Conservation (phyloP, 352 stramenopile species). For the Pythium vanterpoolii region DNA sequence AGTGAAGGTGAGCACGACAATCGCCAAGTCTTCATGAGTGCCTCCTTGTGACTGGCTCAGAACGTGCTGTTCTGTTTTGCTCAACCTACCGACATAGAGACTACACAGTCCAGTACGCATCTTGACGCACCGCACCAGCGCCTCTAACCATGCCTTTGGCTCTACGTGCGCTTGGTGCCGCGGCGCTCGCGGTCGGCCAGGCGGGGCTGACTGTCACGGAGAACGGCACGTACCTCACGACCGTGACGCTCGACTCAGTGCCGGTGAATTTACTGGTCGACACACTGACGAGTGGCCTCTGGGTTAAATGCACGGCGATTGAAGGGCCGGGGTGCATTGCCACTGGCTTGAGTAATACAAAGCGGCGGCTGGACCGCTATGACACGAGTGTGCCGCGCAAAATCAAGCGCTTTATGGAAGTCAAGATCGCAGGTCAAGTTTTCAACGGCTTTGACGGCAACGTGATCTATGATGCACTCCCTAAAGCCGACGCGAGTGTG, state of each 20-base stretch:
- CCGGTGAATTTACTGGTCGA: constrained; percentile 1
- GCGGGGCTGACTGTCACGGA: constrained; percentile 2
- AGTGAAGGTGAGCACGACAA: too few relatives aligned
- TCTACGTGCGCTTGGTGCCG: too few relatives aligned
- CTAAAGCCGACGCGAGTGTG: not conserved
- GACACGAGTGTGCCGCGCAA: not conserved
- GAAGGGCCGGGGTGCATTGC: constrained; percentile 1
- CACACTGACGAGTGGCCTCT: not conserved
- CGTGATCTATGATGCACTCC: not conserved
- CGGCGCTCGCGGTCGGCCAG: too few relatives aligned
- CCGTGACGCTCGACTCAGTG: not conserved
- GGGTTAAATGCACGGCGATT: constrained; percentile 4
- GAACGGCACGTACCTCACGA: constrained; percentile 8
- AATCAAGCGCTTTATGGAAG: not conserved
- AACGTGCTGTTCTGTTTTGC: too few relatives aligned
- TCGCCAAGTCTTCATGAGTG: too few relatives aligned
- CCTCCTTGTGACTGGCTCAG: too few relatives aligned
- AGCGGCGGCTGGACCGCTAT: too few relatives aligned
- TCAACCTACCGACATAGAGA: too few relatives aligned
- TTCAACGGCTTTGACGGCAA: not conserved
- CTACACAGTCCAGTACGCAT: too few relatives aligned
- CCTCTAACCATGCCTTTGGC: too few relatives aligned
- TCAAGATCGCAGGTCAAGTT: constrained; percentile 1
- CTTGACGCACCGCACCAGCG: too few relatives aligned
- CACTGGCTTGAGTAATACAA: not conserved